phyloP scores from a whole-genome alignment of 2,329 filamentous ascomycete genomes.

The Grosmannia serpens region DNA sequence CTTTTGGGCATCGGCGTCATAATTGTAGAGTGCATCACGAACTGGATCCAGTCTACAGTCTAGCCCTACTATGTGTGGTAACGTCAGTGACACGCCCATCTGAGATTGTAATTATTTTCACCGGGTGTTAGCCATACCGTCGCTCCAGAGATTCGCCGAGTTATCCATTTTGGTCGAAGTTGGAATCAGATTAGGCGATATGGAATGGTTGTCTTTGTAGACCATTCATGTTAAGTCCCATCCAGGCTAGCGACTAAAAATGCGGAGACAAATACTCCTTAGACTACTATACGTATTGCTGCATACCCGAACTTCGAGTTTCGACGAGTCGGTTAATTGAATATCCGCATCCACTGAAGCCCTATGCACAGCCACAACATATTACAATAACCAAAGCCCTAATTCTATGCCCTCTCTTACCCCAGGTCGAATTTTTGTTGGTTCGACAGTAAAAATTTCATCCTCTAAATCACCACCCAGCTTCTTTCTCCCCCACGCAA shows the following conservation, averaged over 20 bases:
- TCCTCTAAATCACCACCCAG: neutral
- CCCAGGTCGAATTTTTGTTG: neutral
- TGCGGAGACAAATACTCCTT: neutral
- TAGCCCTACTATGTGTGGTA: constrained; percentile 48
- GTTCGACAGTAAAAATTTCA: constrained; percentile 1
- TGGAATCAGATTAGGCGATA: neutral
- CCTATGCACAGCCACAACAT: neutral
- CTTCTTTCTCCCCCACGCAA: neutral
- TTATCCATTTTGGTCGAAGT: constrained; percentile 31
- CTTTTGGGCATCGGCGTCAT: constrained; percentile 59
- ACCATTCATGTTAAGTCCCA: neutral
- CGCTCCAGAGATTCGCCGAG: constrained; percentile 44
- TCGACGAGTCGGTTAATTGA: neutral
- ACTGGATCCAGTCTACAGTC: constrained; percentile 80
- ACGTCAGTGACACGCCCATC: neutral
- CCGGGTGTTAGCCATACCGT: constrained; percentile 28
- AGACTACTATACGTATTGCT: neutral
- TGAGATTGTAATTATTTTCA: neutral
- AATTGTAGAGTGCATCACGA: constrained; percentile 85
- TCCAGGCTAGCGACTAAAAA: neutral
- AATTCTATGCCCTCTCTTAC: constrained; percentile 1
- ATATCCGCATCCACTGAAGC: neutral
- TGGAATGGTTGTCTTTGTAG: neutral
- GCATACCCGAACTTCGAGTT: neutral
- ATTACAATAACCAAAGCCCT: neutral